Evolutionary conservation across 73 alveolate genomes (phyloP), one percentile per base, ranked within the genome.

Genomic region (Symbiodinium natans): DNA sequence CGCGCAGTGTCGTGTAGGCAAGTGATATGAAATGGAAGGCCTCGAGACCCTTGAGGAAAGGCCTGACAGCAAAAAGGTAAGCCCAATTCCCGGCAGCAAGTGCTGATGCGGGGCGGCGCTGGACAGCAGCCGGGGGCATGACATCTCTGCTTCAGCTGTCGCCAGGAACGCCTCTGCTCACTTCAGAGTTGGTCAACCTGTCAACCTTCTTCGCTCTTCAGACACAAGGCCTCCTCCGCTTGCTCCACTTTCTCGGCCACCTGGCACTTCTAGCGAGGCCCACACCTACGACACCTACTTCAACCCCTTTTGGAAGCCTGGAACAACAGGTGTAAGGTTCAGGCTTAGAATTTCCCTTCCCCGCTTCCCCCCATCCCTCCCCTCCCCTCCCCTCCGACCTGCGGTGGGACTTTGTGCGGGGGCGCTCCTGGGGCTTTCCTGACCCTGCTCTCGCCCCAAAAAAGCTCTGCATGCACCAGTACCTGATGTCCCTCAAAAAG

Each of bases 1-100:
- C 31, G n/a, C n/a, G 82, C 6, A 63, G 39, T 25, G 19, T 25
- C 34, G 31, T 63, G n/a, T 17, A 63, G 19, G 31, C 6, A 63
- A 25, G n/a, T 63, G 6, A 63, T 63, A 17, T 6, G 31, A 74
- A 33, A 9, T 41, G 5, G n/a, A 33, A n/a, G 46, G 48, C 95
- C 95, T 90, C 97, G n/a, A 90, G 68, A 25, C 97, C 97, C 48
- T 90, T 90, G 39, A 90, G 80, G 80, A 90, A 90, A 0, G 97
- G 97, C 97, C 95, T 89, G 29, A 23, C 85, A 73, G 23, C 68
- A 52, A n/a, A n/a, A n/a, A n/a, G n/a, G n/a, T 8, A 13, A 1
- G 71, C 71, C 71, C 15, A 23, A 52, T 52, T 23, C 59, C 59
- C 59, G 59, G n/a, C n/a, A n/a, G n/a, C n/a, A n/a, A n/a, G n/a